A percentile compares a stretch with the other conserved stretches of the same genome.
phyloP scores from a whole-genome alignment of 345 rosid species.

The Populus davidiana region DNA sequence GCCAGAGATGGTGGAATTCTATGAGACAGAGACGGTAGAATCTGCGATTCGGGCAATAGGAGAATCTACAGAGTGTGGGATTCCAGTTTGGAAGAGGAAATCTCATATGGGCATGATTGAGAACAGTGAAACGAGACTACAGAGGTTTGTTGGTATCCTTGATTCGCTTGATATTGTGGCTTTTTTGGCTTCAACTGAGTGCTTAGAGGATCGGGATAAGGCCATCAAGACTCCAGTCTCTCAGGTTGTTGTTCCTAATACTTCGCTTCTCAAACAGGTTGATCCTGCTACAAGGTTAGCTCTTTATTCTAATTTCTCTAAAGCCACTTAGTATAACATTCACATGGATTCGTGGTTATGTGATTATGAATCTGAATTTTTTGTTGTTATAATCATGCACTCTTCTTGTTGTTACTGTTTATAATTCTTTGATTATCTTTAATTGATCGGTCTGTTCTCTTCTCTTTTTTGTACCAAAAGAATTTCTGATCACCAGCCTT shows the following conservation, averaged over 20 bases:
- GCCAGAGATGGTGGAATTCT: constrained; percentile 86
- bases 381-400: neutral
- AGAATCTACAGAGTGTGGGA: constrained; percentile 85
- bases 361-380: neutral
- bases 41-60: constrained; percentile 80
- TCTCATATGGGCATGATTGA: constrained; percentile 49
- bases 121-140: constrained; percentile 66
- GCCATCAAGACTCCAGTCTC: constrained; percentile 84
- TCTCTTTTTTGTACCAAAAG: no score
- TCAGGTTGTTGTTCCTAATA: constrained; percentile 56
- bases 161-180: constrained; percentile 81
- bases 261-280: constrained; percentile 65
- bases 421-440: no score
- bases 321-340: neutral
- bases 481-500: no score
- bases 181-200: constrained; percentile 66
- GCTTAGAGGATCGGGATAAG: constrained; percentile 72
- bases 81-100: constrained; percentile 88
- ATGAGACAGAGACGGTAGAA: constrained; percentile 80
- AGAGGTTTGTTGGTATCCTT: constrained; percentile 83
- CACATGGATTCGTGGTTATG: neutral
- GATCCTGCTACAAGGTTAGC: constrained; percentile 92
- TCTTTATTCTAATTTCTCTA: neutral
- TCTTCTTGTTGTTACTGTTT: no score
- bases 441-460: no score